These are phyloP conservation scores for Metschnikowia hibisci DNA, from an alignment of 805 yeast genomes.

Conservation along the genomic window DNA sequence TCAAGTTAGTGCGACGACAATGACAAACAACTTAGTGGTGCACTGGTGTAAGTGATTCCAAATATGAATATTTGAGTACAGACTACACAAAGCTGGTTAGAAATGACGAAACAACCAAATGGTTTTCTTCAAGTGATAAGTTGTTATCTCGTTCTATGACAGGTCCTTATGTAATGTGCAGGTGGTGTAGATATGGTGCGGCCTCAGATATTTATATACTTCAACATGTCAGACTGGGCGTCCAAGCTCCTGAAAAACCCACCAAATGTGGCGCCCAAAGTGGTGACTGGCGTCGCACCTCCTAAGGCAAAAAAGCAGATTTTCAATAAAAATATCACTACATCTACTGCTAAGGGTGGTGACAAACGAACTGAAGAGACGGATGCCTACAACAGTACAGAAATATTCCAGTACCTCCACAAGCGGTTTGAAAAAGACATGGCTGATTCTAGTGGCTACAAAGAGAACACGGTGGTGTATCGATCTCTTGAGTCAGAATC, in stretches of 20 bases:
- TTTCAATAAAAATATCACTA: not conserved
- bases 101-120: no score
- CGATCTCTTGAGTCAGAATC: conserved; percentile 24
- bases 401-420: conserved; percentile 20
- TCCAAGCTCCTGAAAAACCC: conserved; percentile 14
- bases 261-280: not conserved
- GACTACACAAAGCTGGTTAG: no score
- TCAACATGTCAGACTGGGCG: conserved; percentile 16
- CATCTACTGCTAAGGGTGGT: not conserved
- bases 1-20: no score
- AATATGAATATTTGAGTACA: no score
- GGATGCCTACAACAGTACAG: conserved; percentile 17
- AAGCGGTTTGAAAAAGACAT: conserved; percentile 17
- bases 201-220: not conserved
- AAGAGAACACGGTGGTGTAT: conserved; percentile 19
- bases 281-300: not conserved
- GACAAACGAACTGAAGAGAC: not conserved
- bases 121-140: no score
- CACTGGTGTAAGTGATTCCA: no score
- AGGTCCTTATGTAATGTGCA: no score
- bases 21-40: no score
- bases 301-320: not conserved
- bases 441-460: conserved; percentile 21
- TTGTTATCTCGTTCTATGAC: no score
- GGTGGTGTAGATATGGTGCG: not conserved